Percentiles rank a stretch among this genome's conserved stretches.
phyloP scores from a whole-genome alignment of 345 rosid genomes.

The Clarkia xantiana region DNA sequence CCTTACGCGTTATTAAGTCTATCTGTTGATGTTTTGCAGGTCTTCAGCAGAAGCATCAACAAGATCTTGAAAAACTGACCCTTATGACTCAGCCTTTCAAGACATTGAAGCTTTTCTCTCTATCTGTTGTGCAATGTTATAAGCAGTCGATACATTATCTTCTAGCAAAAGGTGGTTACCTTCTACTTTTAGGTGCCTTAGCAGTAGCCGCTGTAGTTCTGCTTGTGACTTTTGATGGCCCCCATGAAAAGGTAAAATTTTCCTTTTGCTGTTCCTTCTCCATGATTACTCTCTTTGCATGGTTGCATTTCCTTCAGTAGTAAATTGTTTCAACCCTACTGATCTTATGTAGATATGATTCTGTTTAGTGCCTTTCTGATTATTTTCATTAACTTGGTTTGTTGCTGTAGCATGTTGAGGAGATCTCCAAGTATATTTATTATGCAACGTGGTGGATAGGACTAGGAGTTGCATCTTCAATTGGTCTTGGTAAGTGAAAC shows the following conservation, averaged over 20 bases:
- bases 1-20: neutral
- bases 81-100: constrained; percentile 53
- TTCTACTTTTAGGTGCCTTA: constrained; percentile 36
- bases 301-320: too few relatives aligned
- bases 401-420: constrained; percentile 64
- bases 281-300: neutral
- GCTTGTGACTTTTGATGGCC: constrained; percentile 64
- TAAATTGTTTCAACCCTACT: too few relatives aligned
- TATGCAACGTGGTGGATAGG: constrained; percentile 91
- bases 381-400: neutral
- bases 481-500: constrained; percentile 83
- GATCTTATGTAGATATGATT: too few relatives aligned
- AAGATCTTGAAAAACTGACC: constrained; percentile 60
- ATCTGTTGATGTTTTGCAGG: constrained; percentile 23
- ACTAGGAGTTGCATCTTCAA: constrained; percentile 97
- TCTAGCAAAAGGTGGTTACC: constrained; percentile 59
- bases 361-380: neutral
- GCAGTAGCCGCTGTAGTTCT: constrained; percentile 28
- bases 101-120: constrained; percentile 54
- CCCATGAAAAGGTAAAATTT: constrained; percentile 69
- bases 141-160: constrained; percentile 35
- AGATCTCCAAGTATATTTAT: constrained; percentile 43
- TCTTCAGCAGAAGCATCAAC: constrained; percentile 42
- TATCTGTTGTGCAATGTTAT: constrained; percentile 45
- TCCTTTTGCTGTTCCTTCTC: neutral